Evolutionary conservation across 192 early-diverging fungal genomes (phyloP), one percentile per base, ranked within the genome.

Genomic region (Chytriomyces sp.): DNA sequence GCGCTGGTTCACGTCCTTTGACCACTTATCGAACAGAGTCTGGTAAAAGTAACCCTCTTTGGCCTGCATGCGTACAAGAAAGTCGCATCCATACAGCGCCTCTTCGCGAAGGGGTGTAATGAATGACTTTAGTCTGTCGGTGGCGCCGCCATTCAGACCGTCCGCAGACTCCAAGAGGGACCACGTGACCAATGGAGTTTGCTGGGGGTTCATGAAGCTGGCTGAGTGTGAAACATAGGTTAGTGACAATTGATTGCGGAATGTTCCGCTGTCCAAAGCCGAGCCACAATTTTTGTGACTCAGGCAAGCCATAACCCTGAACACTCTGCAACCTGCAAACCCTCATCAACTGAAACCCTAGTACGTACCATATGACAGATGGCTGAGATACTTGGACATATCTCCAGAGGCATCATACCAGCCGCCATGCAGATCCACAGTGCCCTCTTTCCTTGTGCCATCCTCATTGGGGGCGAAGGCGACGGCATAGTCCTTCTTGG

Each of bases 141-240:
- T 38, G 63, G 5, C 12, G 19, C 32, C 52, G 7, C 30, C 14
- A 17, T 14, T 65, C 22, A 34, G 28, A 17, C 5, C 44, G 52
- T 30, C 52, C n/a, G 65, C 65, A 17, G 52, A n/a, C 7, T 53
- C 65, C 26, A 68, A 33, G 2, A 68, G 52, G 10, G 28, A 19
- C 65, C 65, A 68, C 2, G 65, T 38, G 7, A 68, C 33, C 2
- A 68, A 34, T 0, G 65, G 65, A 33, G 65, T 68, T 28, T 68
- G 65, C 31, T 68, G 65, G 7, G 65, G 65, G 65, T 68, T 68
- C 65, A 68, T 68, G 28, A 68, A 68, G 65, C 56, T 68, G 44
- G 65, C 65, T 65, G 59, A 3, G 22, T 14, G 17, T 14, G 22
- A 49, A n/a, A 22, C 0, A 22, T n/a, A 49, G 3, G 2, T 14